These are phyloP conservation scores for Brassica balearica DNA, from an alignment of 441 rosid species.

Conservation along the genomic window DNA sequence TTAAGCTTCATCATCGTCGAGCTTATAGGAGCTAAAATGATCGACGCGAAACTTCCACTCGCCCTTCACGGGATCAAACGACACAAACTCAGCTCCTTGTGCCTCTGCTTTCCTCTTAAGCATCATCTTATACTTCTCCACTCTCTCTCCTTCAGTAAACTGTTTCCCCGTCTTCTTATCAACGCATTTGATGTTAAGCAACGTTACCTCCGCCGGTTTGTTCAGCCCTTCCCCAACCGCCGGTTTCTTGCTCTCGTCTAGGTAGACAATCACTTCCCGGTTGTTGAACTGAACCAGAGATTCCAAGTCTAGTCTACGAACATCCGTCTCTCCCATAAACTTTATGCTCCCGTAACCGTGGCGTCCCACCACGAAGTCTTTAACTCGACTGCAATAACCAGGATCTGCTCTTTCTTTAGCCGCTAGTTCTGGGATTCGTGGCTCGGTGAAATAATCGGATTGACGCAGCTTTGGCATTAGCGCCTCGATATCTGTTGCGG, in stretches of 20 bases:
- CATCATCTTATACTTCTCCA: slow-evolving; percentile 81
- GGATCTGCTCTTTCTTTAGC: slow-evolving; percentile 92
- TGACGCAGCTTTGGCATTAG: slow-evolving; percentile 83
- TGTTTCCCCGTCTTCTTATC: slow-evolving; percentile 77
- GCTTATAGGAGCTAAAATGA: slow-evolving; percentile 79
- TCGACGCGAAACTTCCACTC: slow-evolving; percentile 90
- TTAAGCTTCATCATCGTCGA: slow-evolving; percentile 45
- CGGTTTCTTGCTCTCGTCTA: slow-evolving; percentile 90
- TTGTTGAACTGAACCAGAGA: slow-evolving; percentile 85
- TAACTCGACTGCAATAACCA: slow-evolving; percentile 77
- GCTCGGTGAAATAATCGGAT: slow-evolving; percentile 84
- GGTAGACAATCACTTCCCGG: slow-evolving; percentile 87
- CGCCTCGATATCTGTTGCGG: slow-evolving; percentile 70
- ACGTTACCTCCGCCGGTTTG: slow-evolving; percentile 90
- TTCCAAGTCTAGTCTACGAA: slow-evolving; percentile 83
- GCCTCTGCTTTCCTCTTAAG: slow-evolving; percentile 81
- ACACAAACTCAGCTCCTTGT: slow-evolving; percentile 87
- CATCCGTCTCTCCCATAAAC: slow-evolving; percentile 87
- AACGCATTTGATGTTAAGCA: slow-evolving; percentile 83
- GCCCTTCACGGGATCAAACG: slow-evolving; percentile 78
- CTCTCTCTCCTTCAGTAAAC: slow-evolving; percentile 68
- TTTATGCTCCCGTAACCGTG: slow-evolving; percentile 85
- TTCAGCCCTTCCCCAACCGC: slow-evolving; percentile 93
- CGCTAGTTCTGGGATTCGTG: slow-evolving; percentile 83
- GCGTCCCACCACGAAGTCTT: slow-evolving; percentile 82